Percentiles rank a stretch among this genome's conserved stretches.
Evolutionary conservation across 2,329 filamentous ascomycete species (phyloP).

Genomic region (Trichoderma arundinaceum): DNA sequence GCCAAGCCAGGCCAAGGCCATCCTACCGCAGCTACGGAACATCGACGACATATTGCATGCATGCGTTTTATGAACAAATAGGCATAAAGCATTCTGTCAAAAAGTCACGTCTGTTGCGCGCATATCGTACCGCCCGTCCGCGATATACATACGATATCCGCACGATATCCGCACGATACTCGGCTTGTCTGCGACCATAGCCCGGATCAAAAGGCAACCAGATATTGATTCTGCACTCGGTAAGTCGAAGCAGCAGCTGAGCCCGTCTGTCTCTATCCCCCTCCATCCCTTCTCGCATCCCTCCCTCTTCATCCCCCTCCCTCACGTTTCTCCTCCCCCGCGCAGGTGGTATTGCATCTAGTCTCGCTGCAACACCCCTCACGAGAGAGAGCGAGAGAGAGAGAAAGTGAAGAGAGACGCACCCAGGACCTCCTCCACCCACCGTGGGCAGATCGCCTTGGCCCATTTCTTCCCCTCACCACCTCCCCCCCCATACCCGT

Average conservation of each 20-base stretch:
- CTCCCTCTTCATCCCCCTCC: conserved; percentile 12
- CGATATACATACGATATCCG: conserved; percentile 3
- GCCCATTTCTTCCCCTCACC: conserved; percentile 15
- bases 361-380: conserved; percentile 23
- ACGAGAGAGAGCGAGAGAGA: not conserved
- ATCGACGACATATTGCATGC: conserved; percentile 23
- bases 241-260: conserved; percentile 19
- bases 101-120: not conserved
- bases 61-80: conserved; percentile 12
- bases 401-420: not conserved
- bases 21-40: conserved; percentile 27
- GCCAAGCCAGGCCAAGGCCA: conserved; percentile 16
- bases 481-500: not conserved
- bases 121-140: not conserved
- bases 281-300: conserved; percentile 19
- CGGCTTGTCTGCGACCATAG: not conserved
- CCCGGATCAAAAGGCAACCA: not conserved
- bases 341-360: conserved; percentile 28
- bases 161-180: not conserved
- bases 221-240: not conserved
- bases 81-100: conserved; percentile 1
- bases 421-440: not conserved
- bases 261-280: not conserved
- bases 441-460: conserved; percentile 20
- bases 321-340: conserved; percentile 13